A percentile compares a stretch with the other conserved stretches of the same genome.
Evolutionary conservation across 2,329 filamentous ascomycete species (phyloP).

Genomic region (Stagonosporopsis rhizophila): DNA sequence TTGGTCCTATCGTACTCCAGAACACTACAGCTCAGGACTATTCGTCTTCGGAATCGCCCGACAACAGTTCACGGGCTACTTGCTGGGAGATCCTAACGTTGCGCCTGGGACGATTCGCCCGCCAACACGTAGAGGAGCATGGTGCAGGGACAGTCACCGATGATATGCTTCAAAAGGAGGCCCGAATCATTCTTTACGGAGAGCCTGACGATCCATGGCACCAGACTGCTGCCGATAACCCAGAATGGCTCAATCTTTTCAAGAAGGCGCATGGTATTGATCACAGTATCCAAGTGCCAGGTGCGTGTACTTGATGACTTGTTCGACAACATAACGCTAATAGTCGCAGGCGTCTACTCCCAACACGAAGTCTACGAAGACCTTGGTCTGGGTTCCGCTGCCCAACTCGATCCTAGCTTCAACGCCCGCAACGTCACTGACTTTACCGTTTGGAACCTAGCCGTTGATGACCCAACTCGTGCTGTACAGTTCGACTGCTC

Average conservation of each 20-base stretch:
- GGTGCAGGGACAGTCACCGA: constrained; percentile 53
- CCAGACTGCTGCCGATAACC: constrained; percentile 49
- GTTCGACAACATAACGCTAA: not conserved
- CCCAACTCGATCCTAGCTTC: constrained; percentile 40
- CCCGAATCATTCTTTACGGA: constrained; percentile 57
- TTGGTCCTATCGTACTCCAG: constrained; percentile 27
- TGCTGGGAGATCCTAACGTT: constrained; percentile 61
- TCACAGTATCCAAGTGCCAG: constrained; percentile 8
- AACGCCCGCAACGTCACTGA: constrained; percentile 26
- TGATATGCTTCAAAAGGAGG: constrained; percentile 57
- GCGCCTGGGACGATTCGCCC: constrained; percentile 54
- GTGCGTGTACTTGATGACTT: constrained; percentile 10
- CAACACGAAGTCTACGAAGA: constrained; percentile 45
- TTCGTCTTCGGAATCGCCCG: constrained; percentile 15
- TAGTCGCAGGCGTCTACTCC: constrained; percentile 15
- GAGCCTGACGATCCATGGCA: constrained; percentile 58
- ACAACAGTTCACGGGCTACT: constrained; percentile 42
- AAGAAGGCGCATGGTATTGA: constrained; percentile 57
- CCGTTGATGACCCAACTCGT: constrained; percentile 21
- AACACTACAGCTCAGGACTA: constrained; percentile 27
- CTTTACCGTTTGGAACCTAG: constrained; percentile 26
- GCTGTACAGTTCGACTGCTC: constrained; percentile 35
- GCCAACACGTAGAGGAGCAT: constrained; percentile 48
- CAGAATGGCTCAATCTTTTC: constrained; percentile 58
- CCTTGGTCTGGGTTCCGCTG: constrained; percentile 35